Conservation (phyloP, 2,329 filamentous ascomycete species). For the Sporothrix mexicana region DNA sequence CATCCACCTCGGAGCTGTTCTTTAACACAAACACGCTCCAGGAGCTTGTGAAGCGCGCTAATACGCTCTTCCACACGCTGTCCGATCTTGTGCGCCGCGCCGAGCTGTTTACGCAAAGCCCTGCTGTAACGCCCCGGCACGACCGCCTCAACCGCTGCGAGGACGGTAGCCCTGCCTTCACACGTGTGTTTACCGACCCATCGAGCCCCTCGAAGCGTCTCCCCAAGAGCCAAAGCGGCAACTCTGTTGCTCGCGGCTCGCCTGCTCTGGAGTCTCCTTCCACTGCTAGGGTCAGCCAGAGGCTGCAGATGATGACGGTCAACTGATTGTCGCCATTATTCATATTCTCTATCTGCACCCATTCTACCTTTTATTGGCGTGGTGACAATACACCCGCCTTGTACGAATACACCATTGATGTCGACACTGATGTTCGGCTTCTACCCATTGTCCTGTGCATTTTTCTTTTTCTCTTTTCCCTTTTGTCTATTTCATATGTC, state of each 20-base stretch:
- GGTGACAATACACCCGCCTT: not conserved
- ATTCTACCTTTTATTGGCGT: not conserved
- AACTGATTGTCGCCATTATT: constrained; percentile 46
- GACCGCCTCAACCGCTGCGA: constrained; percentile 49
- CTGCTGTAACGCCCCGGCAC: constrained; percentile 56
- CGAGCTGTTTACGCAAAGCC: constrained; percentile 64
- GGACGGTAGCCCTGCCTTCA: constrained; percentile 71
- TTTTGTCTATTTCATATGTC: constrained; percentile 30
- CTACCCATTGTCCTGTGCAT: not conserved
- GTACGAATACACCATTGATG: constrained; percentile 21
- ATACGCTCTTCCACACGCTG: constrained; percentile 63
- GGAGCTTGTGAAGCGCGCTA: constrained; percentile 67
- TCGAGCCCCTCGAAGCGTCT: constrained; percentile 60
- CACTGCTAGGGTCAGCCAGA: constrained; percentile 56
- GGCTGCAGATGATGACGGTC: constrained; percentile 71
- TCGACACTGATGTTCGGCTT: not conserved
- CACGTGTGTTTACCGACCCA: constrained; percentile 68
- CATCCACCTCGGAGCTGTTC: constrained; percentile 61
- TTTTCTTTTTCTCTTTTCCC: constrained; percentile 3
- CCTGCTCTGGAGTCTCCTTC: constrained; percentile 60
- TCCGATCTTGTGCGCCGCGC: constrained; percentile 65
- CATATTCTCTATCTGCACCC: no score
- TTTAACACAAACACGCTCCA: constrained; percentile 74
- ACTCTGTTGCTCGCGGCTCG: constrained; percentile 51
- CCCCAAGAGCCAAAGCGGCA: constrained; percentile 60